phyloP scores from a whole-genome alignment of 2,329 filamentous ascomycete genomes.

The Paecilomyces niveus region DNA sequence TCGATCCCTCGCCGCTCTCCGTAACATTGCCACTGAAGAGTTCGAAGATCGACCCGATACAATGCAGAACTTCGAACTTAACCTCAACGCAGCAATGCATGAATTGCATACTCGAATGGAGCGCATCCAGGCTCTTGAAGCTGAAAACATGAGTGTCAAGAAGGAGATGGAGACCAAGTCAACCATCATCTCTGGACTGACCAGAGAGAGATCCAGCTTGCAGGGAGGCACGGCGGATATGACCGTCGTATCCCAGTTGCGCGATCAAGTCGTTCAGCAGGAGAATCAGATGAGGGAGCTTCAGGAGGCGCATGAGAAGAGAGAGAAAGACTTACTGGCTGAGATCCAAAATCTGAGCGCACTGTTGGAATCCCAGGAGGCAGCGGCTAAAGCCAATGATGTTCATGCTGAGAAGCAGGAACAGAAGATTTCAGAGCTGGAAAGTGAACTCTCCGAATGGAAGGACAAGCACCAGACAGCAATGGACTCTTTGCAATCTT shows the following conservation, averaged over 20 bases:
- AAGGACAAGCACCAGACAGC: constrained; percentile 66
- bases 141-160: constrained; percentile 71
- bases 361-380: constrained; percentile 39
- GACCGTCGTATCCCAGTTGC: constrained; percentile 77
- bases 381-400: constrained; percentile 26
- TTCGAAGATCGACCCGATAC: constrained; percentile 75
- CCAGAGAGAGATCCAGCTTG: constrained; percentile 84
- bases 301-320: constrained; percentile 62
- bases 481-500: constrained; percentile 62
- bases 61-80: constrained; percentile 87
- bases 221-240: constrained; percentile 79
- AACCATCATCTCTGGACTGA: constrained; percentile 88
- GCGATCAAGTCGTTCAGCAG: constrained; percentile 79
- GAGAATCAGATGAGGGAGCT: constrained; percentile 72
- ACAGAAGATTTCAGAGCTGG: constrained; percentile 57
- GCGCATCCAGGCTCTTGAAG: constrained; percentile 81
- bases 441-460: constrained; percentile 67
- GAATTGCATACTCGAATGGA: constrained; percentile 83
- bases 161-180: constrained; percentile 98
- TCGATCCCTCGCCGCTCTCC: constrained; percentile 79
- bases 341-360: constrained; percentile 64
- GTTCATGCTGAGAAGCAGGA: constrained; percentile 38
- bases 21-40: constrained; percentile 80
- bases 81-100: constrained; percentile 85
- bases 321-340: constrained; percentile 66